Base-by-base conservation (phyloP, 768 basidiomycete genomes). In the Termitomyces sp. region DNA sequence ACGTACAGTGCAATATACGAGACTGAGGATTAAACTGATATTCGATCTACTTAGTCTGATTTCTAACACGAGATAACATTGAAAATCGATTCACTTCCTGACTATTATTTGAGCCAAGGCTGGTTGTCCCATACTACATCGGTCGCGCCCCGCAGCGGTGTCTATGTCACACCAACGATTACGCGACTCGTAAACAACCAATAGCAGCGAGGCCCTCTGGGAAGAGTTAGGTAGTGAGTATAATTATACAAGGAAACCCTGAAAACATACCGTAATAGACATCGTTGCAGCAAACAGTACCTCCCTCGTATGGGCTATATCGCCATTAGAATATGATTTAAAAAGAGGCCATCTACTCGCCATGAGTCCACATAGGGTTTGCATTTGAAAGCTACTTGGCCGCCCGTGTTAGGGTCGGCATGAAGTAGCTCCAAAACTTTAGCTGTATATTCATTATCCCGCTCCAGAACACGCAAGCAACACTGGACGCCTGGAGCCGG, bases 401-500 rank as follows among this genome's bases (percentile, higher is more conserved):
- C 55, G 9, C 34, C 43, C 5, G 22, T 45, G 9, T 32, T 43
- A 24, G 45, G 24, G 3, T 43, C 40, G 9, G 32, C 24, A 9
- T 56, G 49, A 14, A 43, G 24, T 2, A 46, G 19, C n/a, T 15
- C 6, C 37, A 52, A 24, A 11, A 11, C 17, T 32, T 34, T 42
- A 8, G 9, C 2, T 9, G 55, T 44, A 12, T 26, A 52, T 34
- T 24, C 14, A 30, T 56, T 21, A 7, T 45, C 21, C 15, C 38
- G 38, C 19, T 43, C 32, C 26, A 56, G 14, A 15, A 56, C 45
- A 8, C n/a, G 24, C 37, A 8, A 40, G 21, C 55, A 56, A 19
- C 55, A 56, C 45, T 56, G 55, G 37, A 56, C 55, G 22, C 55
- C 55, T 15, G 50, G 22, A 28, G 22, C 35, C 12, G 54, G 54